phyloP scores from a whole-genome alignment of 2,329 filamentous ascomycete genomes.

The Alternaria gaisen region DNA sequence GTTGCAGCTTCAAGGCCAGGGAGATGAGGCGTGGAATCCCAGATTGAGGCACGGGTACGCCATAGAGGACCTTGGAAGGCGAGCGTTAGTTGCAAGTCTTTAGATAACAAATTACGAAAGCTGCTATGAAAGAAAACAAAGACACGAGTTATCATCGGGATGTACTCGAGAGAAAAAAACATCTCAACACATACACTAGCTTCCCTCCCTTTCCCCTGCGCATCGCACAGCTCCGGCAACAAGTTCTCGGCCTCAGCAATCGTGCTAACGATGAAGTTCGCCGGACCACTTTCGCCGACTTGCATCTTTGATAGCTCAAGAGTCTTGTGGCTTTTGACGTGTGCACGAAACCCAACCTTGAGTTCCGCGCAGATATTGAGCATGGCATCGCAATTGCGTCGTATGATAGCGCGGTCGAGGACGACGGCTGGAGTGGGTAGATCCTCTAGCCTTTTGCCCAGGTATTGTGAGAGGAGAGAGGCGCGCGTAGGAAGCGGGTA shows the following conservation, averaged over 20 bases:
- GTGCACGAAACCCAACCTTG: constrained; percentile 73
- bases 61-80: constrained; percentile 68
- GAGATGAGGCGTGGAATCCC: constrained; percentile 67
- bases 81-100: not conserved
- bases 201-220: constrained; percentile 61
- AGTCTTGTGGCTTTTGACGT: constrained; percentile 89
- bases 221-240: constrained; percentile 66
- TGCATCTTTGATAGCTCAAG: constrained; percentile 72
- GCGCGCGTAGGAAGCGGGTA: constrained; percentile 29
- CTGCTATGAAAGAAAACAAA: not conserved
- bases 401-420: constrained; percentile 72
- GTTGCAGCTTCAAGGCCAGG: constrained; percentile 63
- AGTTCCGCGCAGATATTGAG: constrained; percentile 68
- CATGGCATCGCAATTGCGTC: constrained; percentile 76
- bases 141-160: not conserved
- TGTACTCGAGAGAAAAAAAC: not conserved
- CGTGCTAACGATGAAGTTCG: constrained; percentile 76
- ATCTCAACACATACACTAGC: constrained; percentile 64
- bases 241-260: constrained; percentile 76
- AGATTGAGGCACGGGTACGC: constrained; percentile 72
- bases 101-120: not conserved
- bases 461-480: constrained; percentile 50
- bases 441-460: constrained; percentile 68
- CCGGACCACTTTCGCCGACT: constrained; percentile 66
- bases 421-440: constrained; percentile 73